These are phyloP conservation scores for Cutaneotrichosporon sp. DNA, from an alignment of 1,284 basidiomycete species.

Conservation along the genomic window DNA sequence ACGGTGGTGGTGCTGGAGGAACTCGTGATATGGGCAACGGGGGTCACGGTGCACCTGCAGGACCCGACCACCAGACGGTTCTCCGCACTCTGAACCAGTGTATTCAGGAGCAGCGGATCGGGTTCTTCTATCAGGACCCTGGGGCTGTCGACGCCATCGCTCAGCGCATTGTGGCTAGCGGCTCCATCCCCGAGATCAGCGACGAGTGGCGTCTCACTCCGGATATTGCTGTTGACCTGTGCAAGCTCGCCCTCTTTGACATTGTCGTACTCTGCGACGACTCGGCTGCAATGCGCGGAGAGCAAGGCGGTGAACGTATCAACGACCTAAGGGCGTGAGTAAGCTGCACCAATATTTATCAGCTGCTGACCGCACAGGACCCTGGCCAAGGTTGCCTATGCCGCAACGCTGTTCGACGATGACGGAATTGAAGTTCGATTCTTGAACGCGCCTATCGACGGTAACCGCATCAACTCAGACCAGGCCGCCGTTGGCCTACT, in stretches of 20 bases:
- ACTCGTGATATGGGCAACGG: conserved; percentile 3
- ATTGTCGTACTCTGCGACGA: conserved; percentile 20
- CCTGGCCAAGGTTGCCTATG: conserved; percentile 47
- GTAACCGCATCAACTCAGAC: conserved; percentile 49
- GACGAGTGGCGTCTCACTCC: conserved; percentile 49
- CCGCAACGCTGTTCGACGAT: conserved; percentile 49
- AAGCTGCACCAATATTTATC: too few species aligned
- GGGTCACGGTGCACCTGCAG: not conserved
- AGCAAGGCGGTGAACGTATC: conserved; percentile 17
- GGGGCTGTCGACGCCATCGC: conserved; percentile 48
- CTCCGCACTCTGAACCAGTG: conserved; percentile 35
- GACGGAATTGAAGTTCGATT: conserved; percentile 48
- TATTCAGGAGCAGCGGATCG: conserved; percentile 48
- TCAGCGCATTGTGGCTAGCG: conserved; percentile 43
- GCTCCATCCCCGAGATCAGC: conserved; percentile 44
- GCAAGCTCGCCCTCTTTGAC: conserved; percentile 19
- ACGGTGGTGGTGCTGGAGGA: conserved; percentile 2
- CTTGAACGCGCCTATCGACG: conserved; percentile 49
- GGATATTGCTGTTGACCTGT: conserved; percentile 42
- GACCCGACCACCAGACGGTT: conserved; percentile 6
- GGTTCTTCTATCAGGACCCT: conserved; percentile 51
- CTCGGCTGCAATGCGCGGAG: conserved; percentile 11
- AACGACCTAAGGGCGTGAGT: conserved; percentile 46
- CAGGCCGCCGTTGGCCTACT: conserved; percentile 37
- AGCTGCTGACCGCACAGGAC: conserved; percentile 27